Base-by-base conservation (phyloP, 2,329 filamentous ascomycete species). In the Fusarium cyanostomum region DNA sequence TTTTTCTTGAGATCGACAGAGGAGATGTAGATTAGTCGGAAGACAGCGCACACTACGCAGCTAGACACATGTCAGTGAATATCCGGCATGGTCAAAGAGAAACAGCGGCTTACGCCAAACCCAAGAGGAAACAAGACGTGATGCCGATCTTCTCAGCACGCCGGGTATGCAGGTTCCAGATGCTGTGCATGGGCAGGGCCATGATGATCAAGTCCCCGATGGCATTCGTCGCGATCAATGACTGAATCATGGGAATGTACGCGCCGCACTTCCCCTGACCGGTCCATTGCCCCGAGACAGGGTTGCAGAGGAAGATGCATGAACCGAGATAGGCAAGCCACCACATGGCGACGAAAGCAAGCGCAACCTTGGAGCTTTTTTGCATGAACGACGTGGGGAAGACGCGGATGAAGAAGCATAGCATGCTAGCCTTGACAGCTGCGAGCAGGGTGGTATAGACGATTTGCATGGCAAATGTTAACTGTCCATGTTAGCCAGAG, bases 241-340 rank as follows among this genome's bases (percentile, higher is more conserved):
- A 72, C 16, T 77, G 73, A 13, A 77, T 77, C 59, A 78, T 72
- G 3, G 72, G 69, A 6, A 78, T 71, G 35, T 77, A 75, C 2
- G 66, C 54, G n/a, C 75, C 71, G 49, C 77, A 79, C 5, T 34
- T 59, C 24, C 71, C 71, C 8, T 68, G 62, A 0, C 71, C 72
- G 8, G 79, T 73, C 80, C 80, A 83, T 2, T 79, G 72, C 52
- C 78, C 80, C 7, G 75, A 65, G 7, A 83, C 73, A 0, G 81
- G 81, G 0, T 72, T 74, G 70, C 81, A 84, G 38, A 81, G 76
- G 66, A 84, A 83, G 52, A 82, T 75, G 66, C 64, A 72, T 4
- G 70, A 46, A 7, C 73, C 77, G 13, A 82, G 70, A 45, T 77
- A 79, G 15, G 77, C 74, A 39, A 81, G 74, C n/a, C 73, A 69